Evolutionary conservation across 371 early-diverging fungal species (phyloP).

Genomic region (Umbelopsis sp.): DNA sequence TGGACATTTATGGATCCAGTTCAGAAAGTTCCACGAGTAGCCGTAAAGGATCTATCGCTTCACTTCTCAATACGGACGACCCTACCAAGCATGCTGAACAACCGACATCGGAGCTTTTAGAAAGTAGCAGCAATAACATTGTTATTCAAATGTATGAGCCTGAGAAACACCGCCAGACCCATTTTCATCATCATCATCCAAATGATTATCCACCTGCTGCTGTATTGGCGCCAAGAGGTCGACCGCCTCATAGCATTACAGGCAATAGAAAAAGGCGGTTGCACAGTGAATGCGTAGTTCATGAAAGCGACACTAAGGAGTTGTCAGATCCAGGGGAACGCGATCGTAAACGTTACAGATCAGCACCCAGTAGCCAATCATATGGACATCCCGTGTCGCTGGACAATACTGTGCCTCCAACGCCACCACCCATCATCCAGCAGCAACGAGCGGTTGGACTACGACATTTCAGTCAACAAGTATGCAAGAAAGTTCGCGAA

Average conservation of each 20-base stretch:
- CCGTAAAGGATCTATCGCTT: conserved; percentile 51
- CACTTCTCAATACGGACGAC: conserved; percentile 41
- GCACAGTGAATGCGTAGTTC: background rate
- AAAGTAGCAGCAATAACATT: background rate
- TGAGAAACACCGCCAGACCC: background rate
- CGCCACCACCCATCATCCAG: conserved; percentile 9
- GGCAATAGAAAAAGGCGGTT: background rate
- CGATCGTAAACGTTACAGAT: conserved; percentile 18
- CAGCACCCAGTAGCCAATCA: background rate
- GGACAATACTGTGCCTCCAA: background rate
- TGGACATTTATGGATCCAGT: conserved; percentile 19
- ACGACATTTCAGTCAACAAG: conserved; percentile 64
- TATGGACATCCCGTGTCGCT: background rate
- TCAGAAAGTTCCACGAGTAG: conserved; percentile 20
- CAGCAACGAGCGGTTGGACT: conserved; percentile 52
- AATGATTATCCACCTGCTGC: conserved; percentile 15
- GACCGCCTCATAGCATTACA: conserved; percentile 12
- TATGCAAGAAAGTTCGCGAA: conserved; percentile 67
- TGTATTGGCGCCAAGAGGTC: background rate
- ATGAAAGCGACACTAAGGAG: conserved; percentile 13
- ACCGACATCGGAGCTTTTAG: background rate
- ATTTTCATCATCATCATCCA: conserved; percentile 9
- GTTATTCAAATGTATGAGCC: conserved; percentile 9
- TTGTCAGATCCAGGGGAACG: conserved; percentile 1
- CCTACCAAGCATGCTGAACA: conserved; percentile 21